phyloP scores from a whole-genome alignment of 2,329 filamentous ascomycete genomes.

The Diplodia scrobiculata region DNA sequence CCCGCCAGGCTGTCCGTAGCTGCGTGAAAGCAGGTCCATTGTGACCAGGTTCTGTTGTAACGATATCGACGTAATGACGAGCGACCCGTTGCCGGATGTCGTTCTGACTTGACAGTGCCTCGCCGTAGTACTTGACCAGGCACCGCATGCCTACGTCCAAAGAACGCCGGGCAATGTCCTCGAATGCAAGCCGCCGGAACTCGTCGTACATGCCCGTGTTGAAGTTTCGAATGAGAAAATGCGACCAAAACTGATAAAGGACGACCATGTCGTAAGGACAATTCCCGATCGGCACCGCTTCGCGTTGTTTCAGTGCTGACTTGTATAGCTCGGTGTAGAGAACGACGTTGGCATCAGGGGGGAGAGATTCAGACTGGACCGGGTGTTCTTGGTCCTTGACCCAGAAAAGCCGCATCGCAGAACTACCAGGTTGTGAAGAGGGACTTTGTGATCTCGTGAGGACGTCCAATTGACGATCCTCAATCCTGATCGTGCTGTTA shows the following conservation, averaged over 20 bases:
- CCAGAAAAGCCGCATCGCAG: conserved; percentile 48
- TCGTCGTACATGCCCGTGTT: conserved; percentile 75
- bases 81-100: conserved; percentile 58
- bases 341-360: conserved; percentile 51
- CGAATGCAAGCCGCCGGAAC: conserved; percentile 67
- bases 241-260: conserved; percentile 74
- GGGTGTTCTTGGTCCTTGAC: conserved; percentile 53
- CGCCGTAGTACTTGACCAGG: conserved; percentile 67
- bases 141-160: conserved; percentile 61
- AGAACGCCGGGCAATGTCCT: conserved; percentile 60
- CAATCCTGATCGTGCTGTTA: conserved; percentile 34
- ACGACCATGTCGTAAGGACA: conserved; percentile 63
- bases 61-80: conserved; percentile 58
- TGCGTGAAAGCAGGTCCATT: conserved; percentile 54
- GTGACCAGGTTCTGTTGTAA: conserved; percentile 51
- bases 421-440: conserved; percentile 31
- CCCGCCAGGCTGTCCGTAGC: conserved; percentile 57
- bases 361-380: conserved; percentile 45
- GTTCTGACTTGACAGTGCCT: conserved; percentile 56
- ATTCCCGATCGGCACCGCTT: conserved; percentile 47
- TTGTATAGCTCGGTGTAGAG: conserved; percentile 53
- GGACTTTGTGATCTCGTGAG: conserved; percentile 34
- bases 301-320: conserved; percentile 55
- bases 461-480: conserved; percentile 27
- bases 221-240: conserved; percentile 72